phyloP scores from a whole-genome alignment of 257 asterid species.

The Fraxinus pennsylvanica region DNA sequence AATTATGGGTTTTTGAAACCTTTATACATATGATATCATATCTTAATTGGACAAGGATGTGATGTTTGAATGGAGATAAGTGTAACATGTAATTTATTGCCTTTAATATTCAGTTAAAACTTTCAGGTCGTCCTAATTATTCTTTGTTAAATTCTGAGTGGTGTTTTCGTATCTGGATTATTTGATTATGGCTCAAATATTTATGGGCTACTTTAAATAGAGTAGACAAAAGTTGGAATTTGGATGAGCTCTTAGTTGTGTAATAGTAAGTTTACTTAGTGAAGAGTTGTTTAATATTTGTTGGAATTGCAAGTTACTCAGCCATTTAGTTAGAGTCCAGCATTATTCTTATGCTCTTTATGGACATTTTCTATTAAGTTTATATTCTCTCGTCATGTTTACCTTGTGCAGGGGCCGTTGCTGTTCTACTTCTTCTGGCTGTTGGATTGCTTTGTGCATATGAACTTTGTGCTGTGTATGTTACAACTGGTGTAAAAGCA shows the following conservation, averaged over 20 bases:
- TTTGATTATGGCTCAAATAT: not conserved
- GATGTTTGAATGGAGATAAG: not conserved
- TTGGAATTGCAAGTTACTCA: not conserved
- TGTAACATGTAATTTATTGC: not conserved
- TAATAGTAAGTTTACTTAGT: not conserved
- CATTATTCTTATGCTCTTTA: conserved; percentile 1
- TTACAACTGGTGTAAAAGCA: conserved; percentile 89
- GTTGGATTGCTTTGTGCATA: conserved; percentile 98
- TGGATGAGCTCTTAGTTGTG: not conserved
- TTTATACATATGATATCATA: not conserved
- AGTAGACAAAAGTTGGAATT: not conserved
- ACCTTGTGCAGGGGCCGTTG: conserved; percentile 87
- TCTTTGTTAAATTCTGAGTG: not conserved
- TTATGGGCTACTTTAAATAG: not conserved
- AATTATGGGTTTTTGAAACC: not conserved
- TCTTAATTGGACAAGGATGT: not conserved
- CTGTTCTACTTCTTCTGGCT: conserved; percentile 91
- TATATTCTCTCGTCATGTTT: conserved; percentile 18
- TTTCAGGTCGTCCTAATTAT: not conserved
- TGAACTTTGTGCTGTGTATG: conserved; percentile 98
- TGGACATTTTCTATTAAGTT: conserved; percentile 16
- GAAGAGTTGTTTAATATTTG: not conserved
- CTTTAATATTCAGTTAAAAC: not conserved
- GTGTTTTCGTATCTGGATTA: not conserved
- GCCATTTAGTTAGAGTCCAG: conserved; percentile 14